Evolutionary conservation across 805 yeast genomes (phyloP).

Genomic region (Lipomyces sp.): DNA sequence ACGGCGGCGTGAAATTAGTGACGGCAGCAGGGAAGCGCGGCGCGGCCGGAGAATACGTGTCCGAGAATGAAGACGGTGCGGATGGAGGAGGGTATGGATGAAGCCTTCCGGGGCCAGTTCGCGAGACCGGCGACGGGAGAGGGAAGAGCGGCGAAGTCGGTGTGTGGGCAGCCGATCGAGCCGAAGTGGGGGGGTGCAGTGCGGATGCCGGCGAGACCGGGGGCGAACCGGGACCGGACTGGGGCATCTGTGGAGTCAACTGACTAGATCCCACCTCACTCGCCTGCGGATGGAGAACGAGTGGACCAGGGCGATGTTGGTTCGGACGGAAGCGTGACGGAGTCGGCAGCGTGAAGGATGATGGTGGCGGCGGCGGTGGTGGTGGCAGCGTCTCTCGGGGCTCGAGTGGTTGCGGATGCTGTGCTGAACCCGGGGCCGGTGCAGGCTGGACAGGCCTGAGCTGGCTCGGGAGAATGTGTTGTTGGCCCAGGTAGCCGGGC

Average conservation of each 20-base stretch:
- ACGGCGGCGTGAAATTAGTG: constrained; percentile 16
- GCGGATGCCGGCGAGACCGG: constrained; percentile 18
- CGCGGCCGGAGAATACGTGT: constrained; percentile 12
- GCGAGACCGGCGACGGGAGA: constrained; percentile 13
- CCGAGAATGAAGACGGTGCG: neutral
- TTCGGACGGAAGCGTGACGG: constrained; percentile 35
- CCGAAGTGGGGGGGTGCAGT: constrained; percentile 8
- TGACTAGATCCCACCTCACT: constrained; percentile 6
- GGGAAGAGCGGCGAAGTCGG: constrained; percentile 22
- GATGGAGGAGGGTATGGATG: constrained; percentile 6
- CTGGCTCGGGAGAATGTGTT: constrained; percentile 8
- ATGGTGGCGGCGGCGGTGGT: constrained; percentile 24
- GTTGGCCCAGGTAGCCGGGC: constrained; percentile 9
- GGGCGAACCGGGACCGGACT: constrained; percentile 19
- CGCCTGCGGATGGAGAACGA: constrained; percentile 22
- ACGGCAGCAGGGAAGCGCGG: constrained; percentile 8
- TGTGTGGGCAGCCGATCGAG: constrained; percentile 6
- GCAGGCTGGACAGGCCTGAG: constrained; percentile 1
- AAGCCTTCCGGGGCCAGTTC: neutral
- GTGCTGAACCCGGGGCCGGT: neutral
- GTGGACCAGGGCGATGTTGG: constrained; percentile 35
- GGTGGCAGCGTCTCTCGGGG: constrained; percentile 21
- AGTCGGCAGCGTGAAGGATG: constrained; percentile 19
- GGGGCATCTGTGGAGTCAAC: constrained; percentile 10
- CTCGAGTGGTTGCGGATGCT: constrained; percentile 1